phyloP scores from a whole-genome alignment of 495 filamentous ascomycete species.

The Hypoxylon trugodes region DNA sequence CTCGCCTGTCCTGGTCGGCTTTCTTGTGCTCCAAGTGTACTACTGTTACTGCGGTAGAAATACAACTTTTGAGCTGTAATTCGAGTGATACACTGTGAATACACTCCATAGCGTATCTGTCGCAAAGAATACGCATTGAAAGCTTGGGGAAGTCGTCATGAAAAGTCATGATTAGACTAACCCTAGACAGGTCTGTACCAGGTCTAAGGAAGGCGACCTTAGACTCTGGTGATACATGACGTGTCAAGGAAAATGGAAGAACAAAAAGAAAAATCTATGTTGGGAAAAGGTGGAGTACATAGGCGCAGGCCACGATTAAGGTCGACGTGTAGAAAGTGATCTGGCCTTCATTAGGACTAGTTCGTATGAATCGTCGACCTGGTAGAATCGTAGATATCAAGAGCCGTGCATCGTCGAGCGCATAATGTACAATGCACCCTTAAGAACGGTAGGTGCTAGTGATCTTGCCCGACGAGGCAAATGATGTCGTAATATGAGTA shows the following conservation, averaged over 20 bases:
- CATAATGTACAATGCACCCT: constrained; percentile 43
- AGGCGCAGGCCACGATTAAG: constrained; percentile 29
- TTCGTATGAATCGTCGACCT: constrained; percentile 15
- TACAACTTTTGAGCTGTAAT: too few species aligned
- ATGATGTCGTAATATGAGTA: constrained; percentile 5
- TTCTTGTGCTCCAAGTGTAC: background rate
- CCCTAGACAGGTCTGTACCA: too few species aligned
- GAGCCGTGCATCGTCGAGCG: constrained; percentile 35
- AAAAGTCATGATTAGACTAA: too few species aligned
- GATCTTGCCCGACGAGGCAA: constrained; percentile 29
- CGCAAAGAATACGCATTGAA: too few species aligned
- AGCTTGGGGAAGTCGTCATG: too few species aligned
- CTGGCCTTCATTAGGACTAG: constrained; percentile 18
- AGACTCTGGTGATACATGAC: too few species aligned
- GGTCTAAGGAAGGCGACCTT: too few species aligned
- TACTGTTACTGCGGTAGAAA: too few species aligned
- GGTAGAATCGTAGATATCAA: constrained; percentile 8
- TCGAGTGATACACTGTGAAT: too few species aligned
- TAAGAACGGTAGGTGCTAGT: constrained; percentile 22
- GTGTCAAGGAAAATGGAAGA: constrained; percentile 20
- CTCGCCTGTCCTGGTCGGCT: background rate
- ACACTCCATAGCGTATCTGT: too few species aligned
- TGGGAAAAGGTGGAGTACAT: constrained; percentile 35
- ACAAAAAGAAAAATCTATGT: constrained; percentile 33
- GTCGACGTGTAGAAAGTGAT: constrained; percentile 10